These are phyloP conservation scores for Pseudohyphozyma bogoriensis DNA, from an alignment of 768 basidiomycete genomes.

Conservation along the genomic window DNA sequence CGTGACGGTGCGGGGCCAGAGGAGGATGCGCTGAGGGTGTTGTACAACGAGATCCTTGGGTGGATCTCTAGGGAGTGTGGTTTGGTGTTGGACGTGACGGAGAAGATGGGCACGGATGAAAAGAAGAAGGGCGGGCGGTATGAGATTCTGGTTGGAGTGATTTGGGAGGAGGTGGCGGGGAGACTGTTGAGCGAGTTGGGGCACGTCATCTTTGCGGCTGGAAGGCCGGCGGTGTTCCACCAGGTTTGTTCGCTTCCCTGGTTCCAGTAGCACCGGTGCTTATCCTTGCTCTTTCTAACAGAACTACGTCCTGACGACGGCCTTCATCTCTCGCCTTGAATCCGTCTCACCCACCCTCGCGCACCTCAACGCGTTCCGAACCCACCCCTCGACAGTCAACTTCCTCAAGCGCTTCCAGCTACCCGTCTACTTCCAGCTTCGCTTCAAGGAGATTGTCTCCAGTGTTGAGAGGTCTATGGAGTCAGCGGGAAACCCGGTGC, in stretches of 20 bases:
- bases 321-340: constrained; percentile 73
- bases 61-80: constrained; percentile 68
- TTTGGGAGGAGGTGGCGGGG: constrained; percentile 75
- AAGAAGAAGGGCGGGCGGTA: constrained; percentile 45
- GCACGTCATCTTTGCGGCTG: constrained; percentile 72
- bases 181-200: constrained; percentile 81
- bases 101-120: constrained; percentile 43
- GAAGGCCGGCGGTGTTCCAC: constrained; percentile 79
- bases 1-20: constrained; percentile 37
- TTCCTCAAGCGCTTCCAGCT: constrained; percentile 90
- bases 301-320: constrained; percentile 76
- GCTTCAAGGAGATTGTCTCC: constrained; percentile 87
- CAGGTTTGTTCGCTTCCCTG: constrained; percentile 48
- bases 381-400: constrained; percentile 55
- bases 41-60: constrained; percentile 71
- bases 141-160: constrained; percentile 73
- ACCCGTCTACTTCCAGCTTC: constrained; percentile 89
- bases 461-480: constrained; percentile 60
- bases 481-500: constrained; percentile 12
- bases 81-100: constrained; percentile 65
- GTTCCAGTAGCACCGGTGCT: background rate
- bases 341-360: constrained; percentile 64
- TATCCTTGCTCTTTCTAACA: constrained; percentile 35
- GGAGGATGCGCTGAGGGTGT: constrained; percentile 57
- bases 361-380: constrained; percentile 60